Evolutionary conservation across 2,329 filamentous ascomycete genomes (phyloP).

Genomic region (Ceratocystis cubensis): DNA sequence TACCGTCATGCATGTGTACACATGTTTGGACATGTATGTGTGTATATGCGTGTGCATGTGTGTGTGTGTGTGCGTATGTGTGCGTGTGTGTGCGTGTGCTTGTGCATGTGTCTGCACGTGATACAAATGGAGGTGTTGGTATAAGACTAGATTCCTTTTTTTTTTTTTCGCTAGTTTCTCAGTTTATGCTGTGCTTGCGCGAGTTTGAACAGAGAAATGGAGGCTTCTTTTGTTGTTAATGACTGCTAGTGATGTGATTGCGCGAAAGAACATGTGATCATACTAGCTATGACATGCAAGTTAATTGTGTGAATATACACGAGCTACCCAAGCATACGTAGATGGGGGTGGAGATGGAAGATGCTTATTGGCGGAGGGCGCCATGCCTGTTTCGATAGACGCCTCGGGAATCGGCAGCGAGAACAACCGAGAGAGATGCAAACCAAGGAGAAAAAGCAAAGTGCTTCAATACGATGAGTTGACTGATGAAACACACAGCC

Average conservation of each 20-base stretch:
- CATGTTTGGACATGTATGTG: neutral
- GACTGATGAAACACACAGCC: too few species aligned
- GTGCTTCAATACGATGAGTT: too few species aligned
- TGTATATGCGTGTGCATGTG: neutral
- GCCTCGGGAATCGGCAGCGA: neutral
- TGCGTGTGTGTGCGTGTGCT: too few species aligned
- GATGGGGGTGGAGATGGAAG: neutral
- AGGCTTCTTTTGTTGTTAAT: too few species aligned
- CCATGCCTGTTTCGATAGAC: neutral
- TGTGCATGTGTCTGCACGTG: too few species aligned
- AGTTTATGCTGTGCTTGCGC: neutral
- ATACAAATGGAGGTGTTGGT: too few species aligned
- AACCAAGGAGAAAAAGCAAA: neutral
- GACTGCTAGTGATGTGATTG: too few species aligned
- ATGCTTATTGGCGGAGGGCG: neutral
- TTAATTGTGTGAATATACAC: neutral
- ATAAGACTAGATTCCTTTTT: too few species aligned
- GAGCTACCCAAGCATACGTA: neutral
- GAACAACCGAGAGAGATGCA: neutral
- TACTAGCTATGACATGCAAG: neutral
- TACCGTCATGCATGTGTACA: neutral
- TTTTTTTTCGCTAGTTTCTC: neutral
- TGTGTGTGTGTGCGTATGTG: neutral
- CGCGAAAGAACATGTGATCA: too few species aligned
- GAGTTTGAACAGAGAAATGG: too few species aligned